These are phyloP conservation scores for Fragaria vesca DNA, from an alignment of 306 rosid genomes.

Conservation along the genomic window DNA sequence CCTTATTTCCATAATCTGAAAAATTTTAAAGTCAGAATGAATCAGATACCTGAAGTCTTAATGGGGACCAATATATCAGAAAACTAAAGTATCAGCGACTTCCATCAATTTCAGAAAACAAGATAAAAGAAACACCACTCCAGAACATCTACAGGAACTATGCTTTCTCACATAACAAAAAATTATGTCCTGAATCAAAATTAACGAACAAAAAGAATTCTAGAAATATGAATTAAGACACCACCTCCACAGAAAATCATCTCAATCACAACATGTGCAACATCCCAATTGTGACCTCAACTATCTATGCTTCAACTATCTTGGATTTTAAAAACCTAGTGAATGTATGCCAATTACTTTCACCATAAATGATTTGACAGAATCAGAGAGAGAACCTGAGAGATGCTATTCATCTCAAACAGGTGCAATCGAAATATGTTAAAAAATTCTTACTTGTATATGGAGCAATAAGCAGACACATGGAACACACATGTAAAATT, in stretches of 20 bases:
- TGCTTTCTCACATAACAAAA: not conserved
- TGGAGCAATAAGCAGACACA: not conserved
- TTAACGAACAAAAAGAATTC: not conserved
- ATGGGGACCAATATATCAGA: not conserved
- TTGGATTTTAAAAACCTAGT: not conserved
- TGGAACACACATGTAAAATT: no score
- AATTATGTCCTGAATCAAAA: not conserved
- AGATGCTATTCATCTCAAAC: not conserved
- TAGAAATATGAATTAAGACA: not conserved
- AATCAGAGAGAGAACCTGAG: not conserved
- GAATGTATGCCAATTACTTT: not conserved
- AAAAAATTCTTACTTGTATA: not conserved
- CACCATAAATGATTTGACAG: not conserved
- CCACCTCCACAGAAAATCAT: not conserved
- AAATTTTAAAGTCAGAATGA: slow-evolving; percentile 18
- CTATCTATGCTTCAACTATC: not conserved
- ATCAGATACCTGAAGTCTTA: not conserved
- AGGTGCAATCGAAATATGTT: not conserved
- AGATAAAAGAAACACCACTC: not conserved
- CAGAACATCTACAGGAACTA: not conserved
- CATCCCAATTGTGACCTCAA: not conserved
- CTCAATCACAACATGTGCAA: not conserved
- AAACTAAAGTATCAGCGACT: not conserved
- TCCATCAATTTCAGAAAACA: slow-evolving; percentile 4
- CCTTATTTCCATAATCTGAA: slow-evolving; percentile 92